A percentile compares a stretch with the other conserved stretches of the same genome.
These are phyloP conservation scores for Porodaedalea pini DNA, from an alignment of 1,284 basidiomycete genomes.

Conservation along the genomic window DNA sequence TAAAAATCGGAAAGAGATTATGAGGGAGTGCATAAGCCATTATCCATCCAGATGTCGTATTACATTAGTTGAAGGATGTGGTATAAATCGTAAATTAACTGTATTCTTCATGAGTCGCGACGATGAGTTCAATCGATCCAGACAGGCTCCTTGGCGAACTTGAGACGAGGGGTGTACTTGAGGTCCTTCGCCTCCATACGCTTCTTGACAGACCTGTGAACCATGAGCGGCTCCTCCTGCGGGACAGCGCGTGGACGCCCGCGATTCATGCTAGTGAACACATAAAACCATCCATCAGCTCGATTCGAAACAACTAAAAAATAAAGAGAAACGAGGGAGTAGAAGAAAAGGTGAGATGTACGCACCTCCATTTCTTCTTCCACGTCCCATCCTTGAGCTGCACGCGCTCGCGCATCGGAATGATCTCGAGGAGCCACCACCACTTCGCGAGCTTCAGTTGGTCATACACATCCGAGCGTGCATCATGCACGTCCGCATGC, in stretches of 20 bases:
- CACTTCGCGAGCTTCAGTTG: slow-evolving; percentile 24
- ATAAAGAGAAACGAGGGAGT: no score
- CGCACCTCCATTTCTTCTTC: slow-evolving; percentile 19
- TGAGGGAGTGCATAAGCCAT: no score
- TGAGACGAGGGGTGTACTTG: slow-evolving; percentile 15
- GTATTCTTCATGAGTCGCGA: neutral
- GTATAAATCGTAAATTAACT: neutral
- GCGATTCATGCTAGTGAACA: slow-evolving; percentile 10
- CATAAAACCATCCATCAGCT: neutral
- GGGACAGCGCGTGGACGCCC: slow-evolving; percentile 6
- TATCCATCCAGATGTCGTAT: no score
- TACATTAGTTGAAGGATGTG: no score
- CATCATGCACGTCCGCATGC: slow-evolving; percentile 24
- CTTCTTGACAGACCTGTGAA: slow-evolving; percentile 19
- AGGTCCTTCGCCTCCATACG: slow-evolving; percentile 20
- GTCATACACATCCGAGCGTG: slow-evolving; percentile 25
- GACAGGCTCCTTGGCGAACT: slow-evolving; percentile 8
- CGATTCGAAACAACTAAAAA: no score
- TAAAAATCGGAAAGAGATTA: no score
- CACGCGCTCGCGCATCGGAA: slow-evolving; percentile 19
- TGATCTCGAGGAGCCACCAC: slow-evolving; percentile 27
- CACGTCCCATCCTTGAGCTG: slow-evolving; percentile 17
- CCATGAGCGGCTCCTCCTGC: slow-evolving; percentile 13
- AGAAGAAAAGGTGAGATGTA: neutral
- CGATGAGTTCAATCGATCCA: slow-evolving; percentile 2